phyloP scores from a whole-genome alignment of 192 early-diverging fungal species.

The Backusella tuberculispora region DNA sequence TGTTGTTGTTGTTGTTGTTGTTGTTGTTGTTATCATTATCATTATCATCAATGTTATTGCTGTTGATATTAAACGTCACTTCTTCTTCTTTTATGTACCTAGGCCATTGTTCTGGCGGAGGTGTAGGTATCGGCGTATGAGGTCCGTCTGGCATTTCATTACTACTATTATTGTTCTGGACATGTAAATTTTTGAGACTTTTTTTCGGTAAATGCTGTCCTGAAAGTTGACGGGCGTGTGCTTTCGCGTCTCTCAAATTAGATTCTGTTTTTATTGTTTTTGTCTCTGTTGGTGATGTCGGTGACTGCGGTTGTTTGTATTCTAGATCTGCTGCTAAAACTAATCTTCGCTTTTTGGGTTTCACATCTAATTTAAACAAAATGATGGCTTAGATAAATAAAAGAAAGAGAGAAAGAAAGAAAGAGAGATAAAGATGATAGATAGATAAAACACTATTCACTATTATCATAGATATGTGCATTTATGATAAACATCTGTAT shows the following conservation, averaged over 20 bases:
- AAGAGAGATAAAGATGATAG: too few species aligned
- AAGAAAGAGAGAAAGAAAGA: not conserved
- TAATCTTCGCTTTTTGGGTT: slow-evolving; percentile 34
- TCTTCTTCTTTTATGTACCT: slow-evolving; percentile 43
- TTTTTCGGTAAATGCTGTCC: slow-evolving; percentile 30
- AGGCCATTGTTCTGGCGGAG: slow-evolving; percentile 31
- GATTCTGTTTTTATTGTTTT: not conserved
- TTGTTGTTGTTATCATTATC: too few species aligned
- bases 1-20: too few species aligned
- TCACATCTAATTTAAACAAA: not conserved
- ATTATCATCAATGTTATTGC: too few species aligned
- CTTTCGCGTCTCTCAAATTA: slow-evolving; percentile 8
- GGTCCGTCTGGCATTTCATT: not conserved
- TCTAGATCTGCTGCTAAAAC: slow-evolving; percentile 33
- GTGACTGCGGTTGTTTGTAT: slow-evolving; percentile 9
- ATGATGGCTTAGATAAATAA: not conserved
- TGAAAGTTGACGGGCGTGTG: slow-evolving; percentile 22
- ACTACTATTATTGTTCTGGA: not conserved
- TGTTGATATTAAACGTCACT: not conserved
- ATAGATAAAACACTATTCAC: too few species aligned
- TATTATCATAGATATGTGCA: not conserved
- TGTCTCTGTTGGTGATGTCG: not conserved
- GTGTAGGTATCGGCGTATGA: slow-evolving; percentile 28
- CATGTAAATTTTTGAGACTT: slow-evolving; percentile 12
- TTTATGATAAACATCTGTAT: not conserved